These are phyloP conservation scores for Capronia americana DNA, from an alignment of 2,329 filamentous ascomycete genomes.

Conservation along the genomic window DNA sequence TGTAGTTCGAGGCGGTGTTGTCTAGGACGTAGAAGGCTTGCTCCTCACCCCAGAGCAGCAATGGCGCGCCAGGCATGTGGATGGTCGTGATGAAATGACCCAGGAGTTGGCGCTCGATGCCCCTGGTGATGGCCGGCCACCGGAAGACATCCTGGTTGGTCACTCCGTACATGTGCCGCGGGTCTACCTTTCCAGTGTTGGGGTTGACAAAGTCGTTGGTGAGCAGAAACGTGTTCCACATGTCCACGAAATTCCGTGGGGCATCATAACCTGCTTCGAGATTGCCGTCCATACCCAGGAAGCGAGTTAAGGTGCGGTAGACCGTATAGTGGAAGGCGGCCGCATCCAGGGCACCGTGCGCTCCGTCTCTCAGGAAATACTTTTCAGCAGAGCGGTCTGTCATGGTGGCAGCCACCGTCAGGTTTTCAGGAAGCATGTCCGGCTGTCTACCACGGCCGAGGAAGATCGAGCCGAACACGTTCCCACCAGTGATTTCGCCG, in stretches of 20 bases:
- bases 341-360: constrained; percentile 58
- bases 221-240: constrained; percentile 63
- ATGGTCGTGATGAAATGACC: constrained; percentile 66
- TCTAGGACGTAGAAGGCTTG: constrained; percentile 70
- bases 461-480: constrained; percentile 66
- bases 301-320: constrained; percentile 68
- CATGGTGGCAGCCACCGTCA: constrained; percentile 57
- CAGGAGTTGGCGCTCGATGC: constrained; percentile 63
- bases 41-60: constrained; percentile 70
- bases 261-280: constrained; percentile 61
- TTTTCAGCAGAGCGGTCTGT: constrained; percentile 52
- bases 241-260: constrained; percentile 60
- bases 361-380: constrained; percentile 60
- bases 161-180: constrained; percentile 68
- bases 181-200: constrained; percentile 67
- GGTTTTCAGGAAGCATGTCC: constrained; percentile 56
- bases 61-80: constrained; percentile 65
- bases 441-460: constrained; percentile 68
- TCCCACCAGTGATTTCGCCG: constrained; percentile 69
- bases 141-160: constrained; percentile 72
- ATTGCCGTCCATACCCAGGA: constrained; percentile 66
- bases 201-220: constrained; percentile 67
- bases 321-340: constrained; percentile 69
- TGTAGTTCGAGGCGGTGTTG: constrained; percentile 68
- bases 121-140: constrained; percentile 66